Percentiles rank a stretch among this genome's conserved stretches.
These are phyloP conservation scores for Kazachstania taianensis DNA, from an alignment of 805 yeast genomes.

Conservation along the genomic window DNA sequence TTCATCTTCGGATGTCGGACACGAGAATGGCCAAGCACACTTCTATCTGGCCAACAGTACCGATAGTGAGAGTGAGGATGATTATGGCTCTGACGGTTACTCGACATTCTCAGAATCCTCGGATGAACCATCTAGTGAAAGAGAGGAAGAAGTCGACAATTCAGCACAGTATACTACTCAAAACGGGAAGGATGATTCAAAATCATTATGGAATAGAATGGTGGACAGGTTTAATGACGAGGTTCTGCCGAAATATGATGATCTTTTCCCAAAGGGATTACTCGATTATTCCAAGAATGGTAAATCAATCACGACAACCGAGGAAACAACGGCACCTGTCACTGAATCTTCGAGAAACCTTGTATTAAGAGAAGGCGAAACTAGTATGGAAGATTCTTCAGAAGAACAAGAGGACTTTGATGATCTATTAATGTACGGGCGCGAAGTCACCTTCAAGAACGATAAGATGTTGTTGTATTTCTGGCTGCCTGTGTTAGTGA, in stretches of 20 bases:
- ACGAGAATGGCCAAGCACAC: too few relatives aligned
- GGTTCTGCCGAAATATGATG: conserved; percentile 60
- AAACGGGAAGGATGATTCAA: neutral
- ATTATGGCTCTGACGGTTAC: neutral
- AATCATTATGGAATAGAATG: conserved; percentile 32
- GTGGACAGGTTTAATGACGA: conserved; percentile 34
- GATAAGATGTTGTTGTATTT: conserved; percentile 82
- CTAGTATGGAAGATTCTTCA: conserved; percentile 5
- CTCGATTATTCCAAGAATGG: conserved; percentile 3
- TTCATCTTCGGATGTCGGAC: too few relatives aligned
- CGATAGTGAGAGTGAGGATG: conserved; percentile 2
- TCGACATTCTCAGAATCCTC: neutral
- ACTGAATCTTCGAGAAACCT: conserved; percentile 8
- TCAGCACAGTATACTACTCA: neutral
- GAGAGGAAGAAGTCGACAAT: neutral
- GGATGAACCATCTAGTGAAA: neutral
- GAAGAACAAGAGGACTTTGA: conserved; percentile 1
- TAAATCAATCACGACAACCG: neutral
- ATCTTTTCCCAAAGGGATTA: conserved; percentile 45
- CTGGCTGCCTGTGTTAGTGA: conserved; percentile 75
- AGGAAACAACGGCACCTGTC: neutral
- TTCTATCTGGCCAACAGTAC: conserved; percentile 30
- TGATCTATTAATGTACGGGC: conserved; percentile 18
- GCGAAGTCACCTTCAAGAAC: conserved; percentile 37
- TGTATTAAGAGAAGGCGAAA: conserved; percentile 23